Conservation (phyloP, 2,329 filamentous ascomycete species). For the Ambrosiella xylebori region DNA sequence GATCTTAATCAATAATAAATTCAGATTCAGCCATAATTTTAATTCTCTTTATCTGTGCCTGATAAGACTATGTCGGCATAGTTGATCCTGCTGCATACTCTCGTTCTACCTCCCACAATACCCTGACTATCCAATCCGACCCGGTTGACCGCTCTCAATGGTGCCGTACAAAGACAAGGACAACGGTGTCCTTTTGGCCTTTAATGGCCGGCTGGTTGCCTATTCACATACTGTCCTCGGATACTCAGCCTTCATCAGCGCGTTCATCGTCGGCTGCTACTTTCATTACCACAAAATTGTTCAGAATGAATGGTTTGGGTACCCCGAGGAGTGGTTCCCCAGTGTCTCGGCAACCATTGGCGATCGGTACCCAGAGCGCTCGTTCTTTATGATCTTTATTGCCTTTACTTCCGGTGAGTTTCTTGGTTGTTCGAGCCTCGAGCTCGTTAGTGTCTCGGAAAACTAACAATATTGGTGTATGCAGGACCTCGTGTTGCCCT, state of each 20-base stretch:
- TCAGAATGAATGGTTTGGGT: conserved; percentile 88
- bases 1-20: no score
- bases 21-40: no score
- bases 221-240: conserved; percentile 72
- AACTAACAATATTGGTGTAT: neutral
- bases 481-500: conserved; percentile 77
- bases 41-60: no score
- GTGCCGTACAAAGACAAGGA: conserved; percentile 49
- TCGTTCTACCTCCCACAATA: no score
- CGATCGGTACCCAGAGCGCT: conserved; percentile 89
- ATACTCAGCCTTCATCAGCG: conserved; percentile 75
- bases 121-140: no score
- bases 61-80: no score
- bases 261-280: conserved; percentile 59
- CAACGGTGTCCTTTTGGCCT: conserved; percentile 38
- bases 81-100: no score
- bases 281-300: conserved; percentile 97
- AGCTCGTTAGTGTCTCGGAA: neutral
- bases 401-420: conserved; percentile 76
- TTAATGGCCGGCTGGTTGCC: conserved; percentile 82
- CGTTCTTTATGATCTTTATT: conserved; percentile 94
- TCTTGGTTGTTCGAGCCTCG: neutral
- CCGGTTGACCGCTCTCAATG: conserved; percentile 18
- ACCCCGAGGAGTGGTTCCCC: conserved; percentile 90
- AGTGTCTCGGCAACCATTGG: conserved; percentile 94